Evolutionary conservation across 2,329 filamentous ascomycete genomes (phyloP).

Genomic region (Phaeosphaeria sp.): DNA sequence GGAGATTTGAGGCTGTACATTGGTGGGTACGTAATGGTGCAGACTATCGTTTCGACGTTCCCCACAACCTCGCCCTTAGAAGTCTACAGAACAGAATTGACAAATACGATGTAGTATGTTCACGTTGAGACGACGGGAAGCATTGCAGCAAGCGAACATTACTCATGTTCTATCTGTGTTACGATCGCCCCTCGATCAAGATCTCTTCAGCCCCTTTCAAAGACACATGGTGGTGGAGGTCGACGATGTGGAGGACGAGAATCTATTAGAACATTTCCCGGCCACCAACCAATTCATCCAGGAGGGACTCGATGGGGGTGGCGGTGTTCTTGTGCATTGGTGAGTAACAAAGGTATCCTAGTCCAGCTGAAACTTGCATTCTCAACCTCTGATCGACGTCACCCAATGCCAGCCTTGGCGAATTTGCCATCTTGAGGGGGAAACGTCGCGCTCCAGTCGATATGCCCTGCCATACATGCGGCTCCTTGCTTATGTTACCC

Average conservation of each 20-base stretch:
- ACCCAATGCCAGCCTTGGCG: constrained; percentile 38
- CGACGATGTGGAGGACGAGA: constrained; percentile 88
- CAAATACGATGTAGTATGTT: constrained; percentile 68
- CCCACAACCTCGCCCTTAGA: constrained; percentile 15
- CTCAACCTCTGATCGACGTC: constrained; percentile 37
- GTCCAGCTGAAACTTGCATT: constrained; percentile 44
- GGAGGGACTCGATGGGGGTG: constrained; percentile 68
- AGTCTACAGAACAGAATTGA: constrained; percentile 25
- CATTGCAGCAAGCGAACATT: constrained; percentile 75
- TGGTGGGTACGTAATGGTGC: constrained; percentile 68
- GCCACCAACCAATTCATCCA: constrained; percentile 83
- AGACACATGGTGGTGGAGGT: constrained; percentile 80
- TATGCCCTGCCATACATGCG: constrained; percentile 14
- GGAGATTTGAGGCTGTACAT: constrained; percentile 77
- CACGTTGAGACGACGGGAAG: constrained; percentile 73
- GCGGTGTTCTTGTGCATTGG: constrained; percentile 74
- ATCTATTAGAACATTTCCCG: constrained; percentile 82
- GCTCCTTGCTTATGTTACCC: constrained; percentile 7
- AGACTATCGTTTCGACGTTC: constrained; percentile 22
- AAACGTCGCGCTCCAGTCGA: constrained; percentile 5
- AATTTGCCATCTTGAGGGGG: constrained; percentile 42
- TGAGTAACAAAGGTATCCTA: constrained; percentile 54
- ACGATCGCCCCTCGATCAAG: constrained; percentile 63
- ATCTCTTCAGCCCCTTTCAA: constrained; percentile 65
- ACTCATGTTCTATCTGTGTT: constrained; percentile 91